A percentile compares a stretch with the other conserved stretches of the same genome.
phyloP scores from a whole-genome alignment of 1,284 basidiomycete genomes.

The Cystobasidiaceae sp. region DNA sequence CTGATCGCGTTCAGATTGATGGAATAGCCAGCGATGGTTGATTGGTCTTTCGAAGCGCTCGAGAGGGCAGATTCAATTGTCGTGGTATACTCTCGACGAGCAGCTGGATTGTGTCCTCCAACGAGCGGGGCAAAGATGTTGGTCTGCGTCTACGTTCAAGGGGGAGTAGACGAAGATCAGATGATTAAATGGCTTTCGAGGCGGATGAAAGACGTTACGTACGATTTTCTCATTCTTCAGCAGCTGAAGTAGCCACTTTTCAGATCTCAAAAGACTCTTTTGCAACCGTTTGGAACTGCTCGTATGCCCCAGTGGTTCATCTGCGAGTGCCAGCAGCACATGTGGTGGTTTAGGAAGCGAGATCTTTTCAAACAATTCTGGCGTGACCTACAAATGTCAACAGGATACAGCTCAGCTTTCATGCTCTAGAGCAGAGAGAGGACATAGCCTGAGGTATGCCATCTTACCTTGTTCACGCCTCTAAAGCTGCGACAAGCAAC shows the following conservation, averaged over 20 bases:
- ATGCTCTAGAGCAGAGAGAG: too few relatives aligned
- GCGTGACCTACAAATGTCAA: conserved; percentile 55
- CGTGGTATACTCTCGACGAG: conserved; percentile 60
- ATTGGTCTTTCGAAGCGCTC: conserved; percentile 47
- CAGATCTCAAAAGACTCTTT: conserved; percentile 65
- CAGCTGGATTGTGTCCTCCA: conserved; percentile 56
- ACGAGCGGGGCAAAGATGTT: conserved; percentile 63
- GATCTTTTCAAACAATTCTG: conserved; percentile 56
- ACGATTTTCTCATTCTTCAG: background rate
- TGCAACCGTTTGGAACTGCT: conserved; percentile 63
- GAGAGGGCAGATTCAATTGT: conserved; percentile 64
- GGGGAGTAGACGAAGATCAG: conserved; percentile 37
- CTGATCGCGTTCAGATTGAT: conserved; percentile 40
- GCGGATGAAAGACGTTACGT: too few relatives aligned
- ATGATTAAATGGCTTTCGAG: background rate
- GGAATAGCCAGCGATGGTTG: conserved; percentile 55
- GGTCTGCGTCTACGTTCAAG: conserved; percentile 20
- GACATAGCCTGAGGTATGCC: too few relatives aligned
- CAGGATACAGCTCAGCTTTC: background rate
- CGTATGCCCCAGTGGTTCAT: conserved; percentile 60
- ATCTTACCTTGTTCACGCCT: conserved; percentile 66
- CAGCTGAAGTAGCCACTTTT: conserved; percentile 57
- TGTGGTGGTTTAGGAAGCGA: conserved; percentile 59
- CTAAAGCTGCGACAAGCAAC: conserved; percentile 58
- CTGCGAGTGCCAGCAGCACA: conserved; percentile 62